Evolutionary conservation across 2,329 filamentous ascomycete genomes (phyloP).

Genomic region (Didymella glomerata): DNA sequence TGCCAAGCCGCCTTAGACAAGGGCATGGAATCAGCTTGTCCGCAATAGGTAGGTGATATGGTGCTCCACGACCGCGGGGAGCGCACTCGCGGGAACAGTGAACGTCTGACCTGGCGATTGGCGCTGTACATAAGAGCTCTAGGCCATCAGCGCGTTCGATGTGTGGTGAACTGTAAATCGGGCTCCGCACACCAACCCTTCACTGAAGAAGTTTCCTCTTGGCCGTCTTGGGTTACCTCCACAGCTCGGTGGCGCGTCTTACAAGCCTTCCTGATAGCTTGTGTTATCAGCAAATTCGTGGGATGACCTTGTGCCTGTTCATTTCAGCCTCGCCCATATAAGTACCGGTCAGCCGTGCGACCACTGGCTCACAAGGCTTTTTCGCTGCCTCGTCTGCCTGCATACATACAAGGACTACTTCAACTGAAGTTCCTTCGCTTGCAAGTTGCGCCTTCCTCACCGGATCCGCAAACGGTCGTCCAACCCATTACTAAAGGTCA

Average conservation of each 20-base stretch:
- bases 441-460: constrained; percentile 18
- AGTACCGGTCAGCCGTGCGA: constrained; percentile 30
- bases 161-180: constrained; percentile 17
- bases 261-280: constrained; percentile 29
- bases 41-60: constrained; percentile 33
- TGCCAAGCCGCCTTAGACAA: constrained; percentile 30
- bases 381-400: constrained; percentile 26
- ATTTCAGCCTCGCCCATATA: constrained; percentile 30
- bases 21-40: constrained; percentile 23
- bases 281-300: constrained; percentile 27
- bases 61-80: constrained; percentile 18
- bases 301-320: constrained; percentile 15
- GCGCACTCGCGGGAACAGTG: constrained; percentile 22
- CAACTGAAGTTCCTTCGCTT: constrained; percentile 18
- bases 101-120: constrained; percentile 32
- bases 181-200: constrained; percentile 26
- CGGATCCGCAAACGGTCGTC: constrained; percentile 22
- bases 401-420: constrained; percentile 25
- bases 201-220: constrained; percentile 27
- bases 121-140: constrained; percentile 31
- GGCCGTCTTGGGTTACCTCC: constrained; percentile 36
- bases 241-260: constrained; percentile 22
- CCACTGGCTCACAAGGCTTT: constrained; percentile 29
- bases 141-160: constrained; percentile 16
- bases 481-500: constrained; percentile 15